Base-by-base conservation (phyloP, 192 early-diverging fungal species). In the Rhizoclosmatium sp. region DNA sequence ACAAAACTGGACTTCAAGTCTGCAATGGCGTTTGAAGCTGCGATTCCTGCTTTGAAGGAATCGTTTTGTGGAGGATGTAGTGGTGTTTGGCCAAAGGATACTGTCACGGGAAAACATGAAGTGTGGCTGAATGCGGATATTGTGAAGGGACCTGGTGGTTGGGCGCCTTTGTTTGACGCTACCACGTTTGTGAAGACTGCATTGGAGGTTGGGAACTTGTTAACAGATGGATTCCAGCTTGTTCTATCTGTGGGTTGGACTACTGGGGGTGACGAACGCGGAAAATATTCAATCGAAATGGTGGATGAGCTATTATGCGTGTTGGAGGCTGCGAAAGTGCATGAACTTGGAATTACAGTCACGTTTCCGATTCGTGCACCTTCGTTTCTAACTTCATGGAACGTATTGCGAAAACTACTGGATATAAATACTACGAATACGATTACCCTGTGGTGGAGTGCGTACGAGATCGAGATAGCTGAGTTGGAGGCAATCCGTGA, bases 361-460 rank as follows among this genome's bases (percentile, higher is more conserved):
- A 41, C 40, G 46, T 69, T 69, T 47, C n/a, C 67, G 16, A 40
- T 69, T 41, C 40, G 67, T 16, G 67, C 67, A 16, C 12, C 46
- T 2, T 69, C 67, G 2, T 14, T 69, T 69, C 16, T 49, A 7
- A 46, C 16, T 2, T 69, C 67, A 16, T 47, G 40, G 67, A 16
- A 47, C 44, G 46, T 3, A 2, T 40, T 69, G 2, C 16, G 12
- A 19, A 41, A 16, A 4, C 46, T 69, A 14, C 31, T 69, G 14
- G 67, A 69, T 46, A 46, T 16, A 31, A 47, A 31, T 14, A 16
- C 12, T 16, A 40, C 16, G 46, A 31, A 31, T 47, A 46, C 16
- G 4, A 21, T 69, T 16, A 69, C 67, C 44, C 67, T 69, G 67
- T 69, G 67, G 67, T 69, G 46, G 67, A 69, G 67, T 69, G 42